Conservation (phyloP, 441 rosid species). For the Erodium trifolium region DNA sequence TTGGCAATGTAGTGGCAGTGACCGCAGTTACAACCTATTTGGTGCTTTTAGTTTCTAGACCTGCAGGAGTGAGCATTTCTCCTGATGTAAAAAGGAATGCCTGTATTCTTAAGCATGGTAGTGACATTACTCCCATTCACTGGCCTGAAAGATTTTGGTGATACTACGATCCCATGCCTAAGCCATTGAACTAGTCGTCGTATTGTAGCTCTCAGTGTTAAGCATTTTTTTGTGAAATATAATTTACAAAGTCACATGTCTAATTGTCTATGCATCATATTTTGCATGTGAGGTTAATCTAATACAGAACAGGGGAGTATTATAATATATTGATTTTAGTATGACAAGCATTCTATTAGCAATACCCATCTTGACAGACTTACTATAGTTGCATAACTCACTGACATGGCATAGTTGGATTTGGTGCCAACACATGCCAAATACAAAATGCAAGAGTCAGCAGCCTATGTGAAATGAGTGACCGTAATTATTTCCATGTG, state of each 20-base stretch:
- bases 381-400: not conserved
- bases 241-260: not conserved
- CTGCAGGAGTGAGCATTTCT: not conserved
- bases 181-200: not conserved
- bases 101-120: not conserved
- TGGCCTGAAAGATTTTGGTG: conserved; percentile 5
- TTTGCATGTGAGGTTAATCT: not conserved
- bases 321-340: not conserved
- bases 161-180: conserved; percentile 4
- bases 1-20: not conserved
- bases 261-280: not conserved
- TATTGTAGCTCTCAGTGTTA: conserved; percentile 8
- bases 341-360: conserved; percentile 5
- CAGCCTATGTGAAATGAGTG: not conserved
- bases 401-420: not conserved
- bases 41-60: not conserved
- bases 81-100: not conserved
- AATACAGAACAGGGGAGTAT: not conserved
- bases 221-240: not conserved
- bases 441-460: not conserved
- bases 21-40: not conserved
- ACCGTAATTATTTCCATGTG: not conserved
- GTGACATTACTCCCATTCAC: not conserved
- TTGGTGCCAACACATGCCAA: conserved; percentile 4
- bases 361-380: conserved; percentile 8